Conservation (phyloP, 139 green algal species). For the Zygnema circumcarinatum region DNA sequence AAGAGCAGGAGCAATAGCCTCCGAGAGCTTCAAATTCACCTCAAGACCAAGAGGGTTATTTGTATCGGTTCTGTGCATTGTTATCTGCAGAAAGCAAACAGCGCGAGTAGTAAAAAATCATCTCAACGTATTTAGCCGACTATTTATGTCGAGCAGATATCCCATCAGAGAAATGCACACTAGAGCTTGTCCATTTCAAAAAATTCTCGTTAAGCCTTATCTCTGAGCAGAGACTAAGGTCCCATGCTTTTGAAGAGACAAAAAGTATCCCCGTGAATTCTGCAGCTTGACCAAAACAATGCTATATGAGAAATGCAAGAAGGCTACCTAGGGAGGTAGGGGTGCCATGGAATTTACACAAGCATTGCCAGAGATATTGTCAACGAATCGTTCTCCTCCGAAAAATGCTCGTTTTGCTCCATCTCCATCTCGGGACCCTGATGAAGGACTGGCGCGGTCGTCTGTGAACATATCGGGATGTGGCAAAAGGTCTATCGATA, state of each 20-base stretch:
- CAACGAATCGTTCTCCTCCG: conserved; percentile 49
- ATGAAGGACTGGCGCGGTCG: background rate
- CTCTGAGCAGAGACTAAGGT: too few species aligned
- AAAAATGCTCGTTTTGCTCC: conserved; percentile 50
- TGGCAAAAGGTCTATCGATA: conserved; percentile 56
- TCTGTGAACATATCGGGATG: conserved; percentile 55
- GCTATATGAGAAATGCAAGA: too few species aligned
- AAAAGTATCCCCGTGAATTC: too few species aligned
- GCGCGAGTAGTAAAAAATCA: background rate
- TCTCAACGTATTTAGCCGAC: background rate
- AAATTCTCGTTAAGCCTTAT: too few species aligned
- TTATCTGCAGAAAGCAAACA: conserved; percentile 32
- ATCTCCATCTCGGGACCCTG: background rate
- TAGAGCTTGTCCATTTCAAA: too few species aligned
- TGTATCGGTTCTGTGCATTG: conserved; percentile 47
- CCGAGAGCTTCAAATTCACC: conserved; percentile 52
- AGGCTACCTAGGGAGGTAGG: too few species aligned
- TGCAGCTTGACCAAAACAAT: too few species aligned
- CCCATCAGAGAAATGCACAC: too few species aligned
- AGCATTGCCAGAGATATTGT: conserved; percentile 44
- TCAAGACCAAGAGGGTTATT: conserved; percentile 59
- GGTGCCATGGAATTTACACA: conserved; percentile 22
- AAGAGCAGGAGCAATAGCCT: conserved; percentile 31
- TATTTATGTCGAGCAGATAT: too few species aligned
- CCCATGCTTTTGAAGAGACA: too few species aligned